Evolutionary conservation across 345 rosid genomes (phyloP).

Genomic region (Linum trigynum): DNA sequence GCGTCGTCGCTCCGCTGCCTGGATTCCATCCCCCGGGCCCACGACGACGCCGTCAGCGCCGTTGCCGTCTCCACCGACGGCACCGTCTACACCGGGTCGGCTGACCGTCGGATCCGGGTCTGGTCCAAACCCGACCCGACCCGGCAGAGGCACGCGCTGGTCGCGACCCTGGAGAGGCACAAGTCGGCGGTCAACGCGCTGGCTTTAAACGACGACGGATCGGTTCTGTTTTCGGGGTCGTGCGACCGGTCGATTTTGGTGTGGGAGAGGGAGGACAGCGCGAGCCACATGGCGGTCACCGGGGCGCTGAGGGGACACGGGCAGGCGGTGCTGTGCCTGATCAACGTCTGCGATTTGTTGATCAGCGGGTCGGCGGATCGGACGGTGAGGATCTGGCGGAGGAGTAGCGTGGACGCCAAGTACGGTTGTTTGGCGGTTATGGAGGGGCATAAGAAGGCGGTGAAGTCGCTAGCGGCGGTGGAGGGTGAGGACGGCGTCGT

Average conservation of each 20-base stretch:
- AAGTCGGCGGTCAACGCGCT: constrained; percentile 82
- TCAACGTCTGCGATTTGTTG: constrained; percentile 44
- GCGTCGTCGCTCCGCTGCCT: constrained; percentile 55
- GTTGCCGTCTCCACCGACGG: constrained; percentile 59
- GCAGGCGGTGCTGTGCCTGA: constrained; percentile 58
- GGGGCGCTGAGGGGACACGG: constrained; percentile 86
- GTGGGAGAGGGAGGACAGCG: constrained; percentile 84
- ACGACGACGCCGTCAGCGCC: constrained; percentile 79
- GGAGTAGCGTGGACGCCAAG: constrained; percentile 40
- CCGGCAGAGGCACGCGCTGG: constrained; percentile 41
- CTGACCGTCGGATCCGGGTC: constrained; percentile 67
- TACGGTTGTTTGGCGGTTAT: constrained; percentile 59
- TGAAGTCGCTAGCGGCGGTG: constrained; percentile 63
- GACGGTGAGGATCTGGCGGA: constrained; percentile 71
- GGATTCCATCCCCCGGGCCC: constrained; percentile 57
- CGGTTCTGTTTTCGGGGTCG: constrained; percentile 77
- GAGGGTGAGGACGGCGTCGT: constrained; percentile 32
- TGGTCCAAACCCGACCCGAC: constrained; percentile 45
- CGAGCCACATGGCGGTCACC: constrained; percentile 53
- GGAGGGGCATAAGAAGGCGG: constrained; percentile 63
- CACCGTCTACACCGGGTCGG: constrained; percentile 77
- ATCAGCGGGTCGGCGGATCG: constrained; percentile 89
- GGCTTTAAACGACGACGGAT: constrained; percentile 62
- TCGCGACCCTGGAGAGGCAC: constrained; percentile 73
- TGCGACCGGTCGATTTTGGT: constrained; percentile 91